Conservation (phyloP, 805 yeast genomes). For the Yarrowia sp. region DNA sequence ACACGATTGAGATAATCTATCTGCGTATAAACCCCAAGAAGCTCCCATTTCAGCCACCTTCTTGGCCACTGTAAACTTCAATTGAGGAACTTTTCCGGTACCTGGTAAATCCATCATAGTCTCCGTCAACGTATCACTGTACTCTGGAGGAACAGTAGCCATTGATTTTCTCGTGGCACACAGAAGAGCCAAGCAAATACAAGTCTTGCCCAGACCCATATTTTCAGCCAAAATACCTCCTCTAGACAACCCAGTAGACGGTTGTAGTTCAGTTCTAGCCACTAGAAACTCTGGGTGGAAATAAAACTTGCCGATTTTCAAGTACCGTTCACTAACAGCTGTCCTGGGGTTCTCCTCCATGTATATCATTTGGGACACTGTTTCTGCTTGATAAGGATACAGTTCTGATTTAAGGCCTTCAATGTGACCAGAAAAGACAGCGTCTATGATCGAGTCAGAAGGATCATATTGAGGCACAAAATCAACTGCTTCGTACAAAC, state of each 20-base stretch:
- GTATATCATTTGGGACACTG: slow-evolving; percentile 3
- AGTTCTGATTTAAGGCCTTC: background rate
- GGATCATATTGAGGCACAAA: background rate
- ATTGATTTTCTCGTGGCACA: slow-evolving; percentile 47
- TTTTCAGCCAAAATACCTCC: slow-evolving; percentile 67
- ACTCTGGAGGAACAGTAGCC: slow-evolving; percentile 4
- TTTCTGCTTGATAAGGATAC: slow-evolving; percentile 7
- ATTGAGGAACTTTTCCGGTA: background rate
- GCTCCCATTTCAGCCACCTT: background rate
- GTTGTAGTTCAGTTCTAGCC: background rate
- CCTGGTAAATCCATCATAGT: background rate
- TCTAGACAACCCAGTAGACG: slow-evolving; percentile 29
- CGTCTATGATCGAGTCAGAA: background rate
- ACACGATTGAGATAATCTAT: background rate
- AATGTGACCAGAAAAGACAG: background rate
- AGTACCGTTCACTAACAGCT: background rate
- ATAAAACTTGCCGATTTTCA: background rate
- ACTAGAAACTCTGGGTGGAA: background rate
- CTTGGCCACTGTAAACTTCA: background rate
- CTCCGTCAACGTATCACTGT: background rate
- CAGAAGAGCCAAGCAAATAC: slow-evolving; percentile 57
- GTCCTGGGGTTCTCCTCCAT: slow-evolving; percentile 16
- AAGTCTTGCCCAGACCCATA: slow-evolving; percentile 68
- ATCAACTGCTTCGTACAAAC: background rate
- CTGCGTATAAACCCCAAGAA: background rate